Conservation (phyloP, 371 early-diverging fungal genomes). For the Blakeslea trispora region DNA sequence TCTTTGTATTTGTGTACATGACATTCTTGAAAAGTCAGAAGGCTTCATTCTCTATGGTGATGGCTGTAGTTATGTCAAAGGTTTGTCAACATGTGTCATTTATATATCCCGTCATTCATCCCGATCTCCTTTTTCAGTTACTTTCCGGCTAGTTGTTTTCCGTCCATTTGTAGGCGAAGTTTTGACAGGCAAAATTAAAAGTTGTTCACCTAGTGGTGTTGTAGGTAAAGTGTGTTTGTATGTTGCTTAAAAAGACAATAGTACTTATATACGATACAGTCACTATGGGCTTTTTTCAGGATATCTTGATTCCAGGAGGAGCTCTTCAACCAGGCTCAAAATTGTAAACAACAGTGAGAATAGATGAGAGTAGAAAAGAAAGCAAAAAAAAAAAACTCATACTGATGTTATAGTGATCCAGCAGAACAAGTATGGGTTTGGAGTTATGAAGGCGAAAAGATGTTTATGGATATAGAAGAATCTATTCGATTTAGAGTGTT, state of each 20-base stretch:
- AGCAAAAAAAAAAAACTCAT: no score
- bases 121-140: slow-evolving; percentile 38
- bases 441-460: slow-evolving; percentile 79
- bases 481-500: slow-evolving; percentile 79
- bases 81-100: slow-evolving; percentile 21
- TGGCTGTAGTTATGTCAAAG: slow-evolving; percentile 78
- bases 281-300: slow-evolving; percentile 90
- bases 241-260: not conserved
- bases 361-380: not conserved
- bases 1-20: slow-evolving; percentile 84
- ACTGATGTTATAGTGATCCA: slow-evolving; percentile 62
- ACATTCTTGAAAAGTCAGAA: slow-evolving; percentile 78
- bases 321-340: slow-evolving; percentile 64
- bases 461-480: slow-evolving; percentile 85
- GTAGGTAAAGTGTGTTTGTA: slow-evolving; percentile 9
- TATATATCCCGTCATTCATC: not conserved
- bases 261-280: slow-evolving; percentile 48
- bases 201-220: slow-evolving; percentile 71
- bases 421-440: slow-evolving; percentile 88
- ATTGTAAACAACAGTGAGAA: slow-evolving; percentile 48
- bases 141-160: slow-evolving; percentile 87
- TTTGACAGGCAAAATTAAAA: slow-evolving; percentile 76
- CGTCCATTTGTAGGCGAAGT: slow-evolving; percentile 91
- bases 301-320: slow-evolving; percentile 78
- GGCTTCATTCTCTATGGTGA: slow-evolving; percentile 84